Conservation (phyloP, 1,139 yeast species). For the Ashbya aceris region DNA sequence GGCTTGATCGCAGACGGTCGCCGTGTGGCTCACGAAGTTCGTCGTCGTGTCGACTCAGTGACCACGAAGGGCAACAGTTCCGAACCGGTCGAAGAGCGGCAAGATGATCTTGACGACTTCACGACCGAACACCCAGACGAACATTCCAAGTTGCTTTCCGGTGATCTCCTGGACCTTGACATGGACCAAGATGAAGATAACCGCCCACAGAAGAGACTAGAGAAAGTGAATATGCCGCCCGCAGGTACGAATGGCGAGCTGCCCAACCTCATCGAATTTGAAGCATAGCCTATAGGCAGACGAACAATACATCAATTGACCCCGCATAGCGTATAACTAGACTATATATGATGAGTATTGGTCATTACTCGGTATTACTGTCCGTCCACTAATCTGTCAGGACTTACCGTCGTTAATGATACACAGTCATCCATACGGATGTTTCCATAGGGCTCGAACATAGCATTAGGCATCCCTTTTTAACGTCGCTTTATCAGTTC, state of each 20-base stretch:
- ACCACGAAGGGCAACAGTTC: constrained; percentile 24
- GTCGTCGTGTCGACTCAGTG: constrained; percentile 66
- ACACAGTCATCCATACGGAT: neutral
- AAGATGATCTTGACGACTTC: constrained; percentile 24
- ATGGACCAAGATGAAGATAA: constrained; percentile 11
- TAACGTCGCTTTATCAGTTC: neutral
- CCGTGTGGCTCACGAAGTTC: constrained; percentile 80
- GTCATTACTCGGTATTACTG: too few relatives aligned
- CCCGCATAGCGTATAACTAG: too few relatives aligned
- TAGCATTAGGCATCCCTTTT: neutral
- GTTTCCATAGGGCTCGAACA: neutral
- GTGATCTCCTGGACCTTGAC: constrained; percentile 14
- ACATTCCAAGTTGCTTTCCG: constrained; percentile 14
- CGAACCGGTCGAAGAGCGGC: constrained; percentile 8
- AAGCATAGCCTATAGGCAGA: constrained; percentile 10
- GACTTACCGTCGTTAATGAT: neutral
- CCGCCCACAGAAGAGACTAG: constrained; percentile 9
- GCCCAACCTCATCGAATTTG: constrained; percentile 20
- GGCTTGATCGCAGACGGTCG: constrained; percentile 87
- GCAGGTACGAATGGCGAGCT: constrained; percentile 5
- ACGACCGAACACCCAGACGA: constrained; percentile 18
- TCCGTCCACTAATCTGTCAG: too few relatives aligned
- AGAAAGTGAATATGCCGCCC: constrained; percentile 4
- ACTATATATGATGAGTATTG: too few relatives aligned
- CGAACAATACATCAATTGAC: too few relatives aligned